These are phyloP conservation scores for Acaromyces ingoldii DNA, from an alignment of 1,284 basidiomycete species.

Conservation along the genomic window DNA sequence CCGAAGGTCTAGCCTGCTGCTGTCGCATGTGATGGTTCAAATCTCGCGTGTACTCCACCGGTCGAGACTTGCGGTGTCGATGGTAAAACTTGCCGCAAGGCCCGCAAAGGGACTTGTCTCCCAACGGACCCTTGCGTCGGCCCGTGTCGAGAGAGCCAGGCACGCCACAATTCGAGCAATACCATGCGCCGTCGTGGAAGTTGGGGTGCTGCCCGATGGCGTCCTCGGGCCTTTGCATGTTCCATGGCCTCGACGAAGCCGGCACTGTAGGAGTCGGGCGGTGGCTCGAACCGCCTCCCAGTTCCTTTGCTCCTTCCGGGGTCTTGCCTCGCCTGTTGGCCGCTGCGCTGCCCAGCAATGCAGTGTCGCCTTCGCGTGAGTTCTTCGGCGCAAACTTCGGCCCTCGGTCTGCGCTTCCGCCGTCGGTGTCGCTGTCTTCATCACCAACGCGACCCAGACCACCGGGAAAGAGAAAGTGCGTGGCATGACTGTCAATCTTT, in stretches of 20 bases:
- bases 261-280: slow-evolving; percentile 12
- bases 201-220: slow-evolving; percentile 44
- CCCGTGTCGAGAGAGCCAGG: slow-evolving; percentile 38
- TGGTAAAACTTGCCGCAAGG: slow-evolving; percentile 68
- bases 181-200: slow-evolving; percentile 47
- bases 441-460: slow-evolving; percentile 38
- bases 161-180: slow-evolving; percentile 49
- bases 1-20: background rate
- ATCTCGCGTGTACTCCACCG: slow-evolving; percentile 43
- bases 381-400: slow-evolving; percentile 22
- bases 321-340: slow-evolving; percentile 19
- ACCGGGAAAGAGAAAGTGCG: slow-evolving; percentile 43
- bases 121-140: slow-evolving; percentile 70
- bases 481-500: slow-evolving; percentile 31
- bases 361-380: too few relatives aligned
- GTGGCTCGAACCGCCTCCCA: slow-evolving; percentile 15
- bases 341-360: too few relatives aligned
- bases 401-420: slow-evolving; percentile 1
- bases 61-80: slow-evolving; percentile 39
- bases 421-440: background rate
- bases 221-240: slow-evolving; percentile 39
- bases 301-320: background rate
- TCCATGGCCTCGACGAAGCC: slow-evolving; percentile 5
- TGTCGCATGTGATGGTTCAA: slow-evolving; percentile 10
- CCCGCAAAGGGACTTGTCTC: slow-evolving; percentile 85